Evolutionary conservation across 2,329 filamentous ascomycete species (phyloP), one percentile per base, ranked within the genome.

Genomic region (Ophiostoma himal-ulmi): DNA sequence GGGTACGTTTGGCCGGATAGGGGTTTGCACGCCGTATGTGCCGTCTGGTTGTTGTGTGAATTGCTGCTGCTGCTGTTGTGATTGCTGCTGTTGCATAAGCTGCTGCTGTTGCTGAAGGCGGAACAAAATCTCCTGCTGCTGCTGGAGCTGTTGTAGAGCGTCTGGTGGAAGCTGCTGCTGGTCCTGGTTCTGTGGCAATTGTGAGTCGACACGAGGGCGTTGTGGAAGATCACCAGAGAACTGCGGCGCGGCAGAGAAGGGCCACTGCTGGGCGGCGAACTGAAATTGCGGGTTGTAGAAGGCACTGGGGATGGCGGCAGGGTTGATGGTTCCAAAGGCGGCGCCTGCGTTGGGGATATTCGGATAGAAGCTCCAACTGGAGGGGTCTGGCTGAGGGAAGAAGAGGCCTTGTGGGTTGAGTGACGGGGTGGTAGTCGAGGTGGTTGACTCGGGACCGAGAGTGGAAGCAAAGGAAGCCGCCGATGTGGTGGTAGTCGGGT

Each of bases 351-450:
- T 67, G 81, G 83, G 81, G 14, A 81, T 81, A 75, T 81, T 80
- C 72, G 81, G 81, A 74, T 84, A 85, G 73, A 79, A 83, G 72
- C 79, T 76, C 84, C 84, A 86, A 77, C 77, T 79, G 73, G 48
- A 37, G 36, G 82, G 76, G 73, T 78, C 77, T 1, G 65, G 65
- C 70, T 73, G 67, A n/a, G 41, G 54, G 41, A 71, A 71, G 48
- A 71, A 74, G 68, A 44, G 17, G 39, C 48, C 68, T 37, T 48
- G 26, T 20, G 62, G 62, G 44, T 60, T 41, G 37, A 70, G 44
- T 13, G 68, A 41, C 5, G 70, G 26, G n/a, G 69, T 13, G 30
- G 71, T 34, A 2, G 69, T 36, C 20, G 70, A 67, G 10, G 69
- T 26, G 17, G 71, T 30, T 0, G 72, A 60, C 57, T 36, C 7